Evolutionary conservation across 2,329 filamentous ascomycete species (phyloP), one percentile per base, ranked within the genome.

Genomic region (Lasiodiplodia sp.): DNA sequence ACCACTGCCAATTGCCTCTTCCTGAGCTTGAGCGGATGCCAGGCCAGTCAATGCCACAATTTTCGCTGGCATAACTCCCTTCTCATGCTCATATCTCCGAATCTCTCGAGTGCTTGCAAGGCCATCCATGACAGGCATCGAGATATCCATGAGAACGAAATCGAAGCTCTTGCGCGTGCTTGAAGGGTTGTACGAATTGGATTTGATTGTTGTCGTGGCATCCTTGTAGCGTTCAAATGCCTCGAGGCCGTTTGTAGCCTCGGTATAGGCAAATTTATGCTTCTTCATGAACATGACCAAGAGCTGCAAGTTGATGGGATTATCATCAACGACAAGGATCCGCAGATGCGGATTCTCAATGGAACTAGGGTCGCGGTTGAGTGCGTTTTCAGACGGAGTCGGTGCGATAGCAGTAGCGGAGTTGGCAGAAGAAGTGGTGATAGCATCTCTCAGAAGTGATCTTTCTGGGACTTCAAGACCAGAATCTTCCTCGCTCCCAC

Each of bases 121-220:
- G 0, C 84, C 84, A 70, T 88, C 82, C 71, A 88, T 83, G 4
- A 87, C 78, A 0, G 86, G 86, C 86, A 88, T 88, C 74, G 80
- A 84, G 7, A 87, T 82, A 70, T 88, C 86, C 82, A 84, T 80
- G 21, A 81, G 73, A 1, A 80, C 74, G 14, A 77, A 73, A 49
- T 78, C 76, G 37, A 78, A 68, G 4, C 57, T 64, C 14, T 51
- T 49, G 37, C 71, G 47, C 34, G 23, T 21, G 11, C 3, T 70
- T 77, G 25, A 70, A 23, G 28, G 8, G 14, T 28, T 28, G n/a
- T 56, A 40, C 18, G 34, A 14, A 23, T 12, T 12, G n/a, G 44
- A 14, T 25, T n/a, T 31, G 12, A 64, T 11, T 21, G 37, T 31
- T 7, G 56, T 62, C 7, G 67, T 56, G 18, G 67, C 57, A 1